Conservation (phyloP, 1,284 basidiomycete species). For the Schizophyllum commune region DNA sequence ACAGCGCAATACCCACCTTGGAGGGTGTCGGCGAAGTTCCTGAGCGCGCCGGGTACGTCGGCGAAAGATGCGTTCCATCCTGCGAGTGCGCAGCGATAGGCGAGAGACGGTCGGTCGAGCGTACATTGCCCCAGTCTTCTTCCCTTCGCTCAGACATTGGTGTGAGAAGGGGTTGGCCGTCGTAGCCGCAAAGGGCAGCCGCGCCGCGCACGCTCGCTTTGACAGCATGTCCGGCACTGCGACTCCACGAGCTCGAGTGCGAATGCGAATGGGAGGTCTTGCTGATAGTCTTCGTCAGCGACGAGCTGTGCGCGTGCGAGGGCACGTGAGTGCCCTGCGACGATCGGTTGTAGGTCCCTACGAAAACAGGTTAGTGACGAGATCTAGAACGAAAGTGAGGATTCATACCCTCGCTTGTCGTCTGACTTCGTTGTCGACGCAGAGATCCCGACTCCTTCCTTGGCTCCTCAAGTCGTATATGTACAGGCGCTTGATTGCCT, state of each 20-base stretch:
- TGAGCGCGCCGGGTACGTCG: background rate
- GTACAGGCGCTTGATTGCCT: slow-evolving; percentile 44
- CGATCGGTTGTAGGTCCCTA: background rate
- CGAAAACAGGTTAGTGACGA: background rate
- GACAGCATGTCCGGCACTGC: background rate
- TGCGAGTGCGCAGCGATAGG: background rate
- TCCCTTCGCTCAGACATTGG: background rate
- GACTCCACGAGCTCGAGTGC: slow-evolving; percentile 34
- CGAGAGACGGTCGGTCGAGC: background rate
- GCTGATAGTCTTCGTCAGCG: slow-evolving; percentile 7
- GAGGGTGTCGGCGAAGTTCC: slow-evolving; percentile 17
- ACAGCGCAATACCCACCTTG: slow-evolving; percentile 59
- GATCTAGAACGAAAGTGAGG: background rate
- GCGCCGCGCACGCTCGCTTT: slow-evolving; percentile 27
- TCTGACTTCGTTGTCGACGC: background rate
- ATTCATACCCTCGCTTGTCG: background rate
- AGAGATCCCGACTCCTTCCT: slow-evolving; percentile 3
- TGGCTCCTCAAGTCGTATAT: slow-evolving; percentile 10
- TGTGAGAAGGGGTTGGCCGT: slow-evolving; percentile 4
- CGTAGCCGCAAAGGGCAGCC: slow-evolving; percentile 2
- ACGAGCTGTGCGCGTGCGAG: slow-evolving; percentile 9
- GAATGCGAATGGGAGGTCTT: slow-evolving; percentile 23
- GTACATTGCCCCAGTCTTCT: background rate
- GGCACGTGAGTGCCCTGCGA: background rate
- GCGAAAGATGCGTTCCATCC: background rate